Base-by-base conservation (phyloP, 2,329 filamentous ascomycete species). In the Penicillium frequentans region DNA sequence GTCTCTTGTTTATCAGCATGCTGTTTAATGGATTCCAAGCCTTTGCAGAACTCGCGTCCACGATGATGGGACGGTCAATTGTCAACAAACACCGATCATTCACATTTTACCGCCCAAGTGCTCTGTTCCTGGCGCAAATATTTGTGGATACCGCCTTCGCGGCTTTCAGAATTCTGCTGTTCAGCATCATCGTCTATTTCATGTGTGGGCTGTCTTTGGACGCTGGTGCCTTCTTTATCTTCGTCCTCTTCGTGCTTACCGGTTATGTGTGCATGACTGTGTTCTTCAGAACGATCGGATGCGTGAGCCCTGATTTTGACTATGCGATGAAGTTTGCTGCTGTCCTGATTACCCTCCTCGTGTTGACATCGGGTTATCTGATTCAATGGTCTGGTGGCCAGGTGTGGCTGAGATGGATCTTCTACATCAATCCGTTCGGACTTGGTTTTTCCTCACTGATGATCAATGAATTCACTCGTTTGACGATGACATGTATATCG, bases 21-120 rank as follows among this genome's bases (percentile, higher is more conserved):
- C 77, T 96, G 5, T 93, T 93, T 81, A 93, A 93, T 71, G 89
- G 89, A n/a, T 93, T 96, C 74, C 87, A 91, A 68, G 90, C 91
- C 24, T 93, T 95, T 69, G 85, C 88, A 0, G 91, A 96, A 72
- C 76, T 96, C 0, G 88, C 83, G 0, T 82, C 83, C 11, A 89
- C 88, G 1, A 93, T 95, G 89, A 77, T 87, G 16, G 90, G 88
- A 1, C 83, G 91, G 9, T 82, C 87, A 0, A 89, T 96, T 37
- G 83, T 96, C 58, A 91, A 92, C 71, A 96, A 95, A 71, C 91
- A 96, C 73, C 86, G 88, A 56, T 87, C 89, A 0, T 96, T 91
- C 65, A 89, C 90, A 0, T 93, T 96, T 69, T 89, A 95, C 70
- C 82, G 90, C 33, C 91, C 91, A 0, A 91, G 89, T 0, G 90